Conservation (phyloP, 352 stramenopile species). For the Globisporangium uncinulatum region DNA sequence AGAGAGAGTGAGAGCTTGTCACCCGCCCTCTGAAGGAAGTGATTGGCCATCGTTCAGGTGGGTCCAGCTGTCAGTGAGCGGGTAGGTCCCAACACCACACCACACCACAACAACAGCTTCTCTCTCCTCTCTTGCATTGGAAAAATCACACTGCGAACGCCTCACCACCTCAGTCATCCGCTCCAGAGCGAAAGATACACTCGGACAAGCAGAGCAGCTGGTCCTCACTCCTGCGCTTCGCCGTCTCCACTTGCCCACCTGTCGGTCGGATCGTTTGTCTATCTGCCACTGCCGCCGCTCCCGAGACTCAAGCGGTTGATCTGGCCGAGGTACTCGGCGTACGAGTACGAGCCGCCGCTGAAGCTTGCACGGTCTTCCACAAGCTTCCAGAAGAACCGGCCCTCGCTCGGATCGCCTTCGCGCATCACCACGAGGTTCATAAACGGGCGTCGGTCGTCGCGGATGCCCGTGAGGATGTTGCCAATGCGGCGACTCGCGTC, state of each 20-base stretch:
- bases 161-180: too few species aligned
- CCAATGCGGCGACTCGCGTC: conserved; percentile 82
- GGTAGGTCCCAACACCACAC: too few species aligned
- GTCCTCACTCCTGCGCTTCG: neutral
- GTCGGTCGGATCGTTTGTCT: conserved; percentile 25
- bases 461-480: conserved; percentile 86
- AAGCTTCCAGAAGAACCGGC: conserved; percentile 96
- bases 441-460: conserved; percentile 82
- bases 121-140: too few species aligned
- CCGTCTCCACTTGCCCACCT: too few species aligned
- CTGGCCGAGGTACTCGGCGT: conserved; percentile 95
- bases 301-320: conserved; percentile 75
- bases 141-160: too few species aligned
- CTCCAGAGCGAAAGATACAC: neutral
- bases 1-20: too few species aligned
- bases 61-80: too few species aligned
- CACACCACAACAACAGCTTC: too few species aligned
- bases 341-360: conserved; percentile 95
- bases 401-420: conserved; percentile 92
- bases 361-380: conserved; percentile 98
- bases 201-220: neutral
- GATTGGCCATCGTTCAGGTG: too few species aligned
- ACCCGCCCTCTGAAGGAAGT: too few species aligned
- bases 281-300: conserved; percentile 39
- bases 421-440: conserved; percentile 89